phyloP scores from a whole-genome alignment of 108 stramenopile genomes.

The Cyclostephanos invisitatus region DNA sequence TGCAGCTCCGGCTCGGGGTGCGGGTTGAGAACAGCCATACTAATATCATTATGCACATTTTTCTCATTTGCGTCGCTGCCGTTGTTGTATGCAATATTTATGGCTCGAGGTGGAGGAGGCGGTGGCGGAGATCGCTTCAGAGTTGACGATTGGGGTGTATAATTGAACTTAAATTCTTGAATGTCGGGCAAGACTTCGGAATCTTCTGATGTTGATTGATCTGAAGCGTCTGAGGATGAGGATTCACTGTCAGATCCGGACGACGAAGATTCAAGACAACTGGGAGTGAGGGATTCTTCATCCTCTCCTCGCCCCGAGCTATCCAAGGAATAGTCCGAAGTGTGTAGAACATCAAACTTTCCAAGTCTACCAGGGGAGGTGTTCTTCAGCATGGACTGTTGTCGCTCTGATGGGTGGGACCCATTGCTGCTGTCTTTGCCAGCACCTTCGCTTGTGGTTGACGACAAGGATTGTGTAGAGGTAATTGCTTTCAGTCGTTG shows the following conservation, averaged over 20 bases:
- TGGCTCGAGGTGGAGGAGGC: background rate
- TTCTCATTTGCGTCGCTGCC: background rate
- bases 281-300: conserved; percentile 1
- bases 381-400: background rate
- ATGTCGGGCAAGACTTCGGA: background rate
- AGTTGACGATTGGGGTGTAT: background rate
- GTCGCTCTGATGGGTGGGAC: background rate
- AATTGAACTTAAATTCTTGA: background rate
- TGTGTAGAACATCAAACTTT: background rate
- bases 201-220: conserved; percentile 2
- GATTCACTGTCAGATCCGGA: background rate
- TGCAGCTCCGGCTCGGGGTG: conserved; percentile 4
- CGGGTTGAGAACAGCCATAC: background rate
- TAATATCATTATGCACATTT: background rate
- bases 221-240: background rate
- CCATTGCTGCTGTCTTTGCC: background rate
- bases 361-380: background rate
- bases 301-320: background rate
- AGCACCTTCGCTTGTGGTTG: too few species aligned
- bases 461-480: too few species aligned
- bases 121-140: background rate
- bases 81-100: background rate
- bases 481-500: background rate
- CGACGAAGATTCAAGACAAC: background rate
- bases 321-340: background rate